phyloP scores from a whole-genome alignment of 2,329 filamentous ascomycete species.

The Colletotrichum cuscutae region DNA sequence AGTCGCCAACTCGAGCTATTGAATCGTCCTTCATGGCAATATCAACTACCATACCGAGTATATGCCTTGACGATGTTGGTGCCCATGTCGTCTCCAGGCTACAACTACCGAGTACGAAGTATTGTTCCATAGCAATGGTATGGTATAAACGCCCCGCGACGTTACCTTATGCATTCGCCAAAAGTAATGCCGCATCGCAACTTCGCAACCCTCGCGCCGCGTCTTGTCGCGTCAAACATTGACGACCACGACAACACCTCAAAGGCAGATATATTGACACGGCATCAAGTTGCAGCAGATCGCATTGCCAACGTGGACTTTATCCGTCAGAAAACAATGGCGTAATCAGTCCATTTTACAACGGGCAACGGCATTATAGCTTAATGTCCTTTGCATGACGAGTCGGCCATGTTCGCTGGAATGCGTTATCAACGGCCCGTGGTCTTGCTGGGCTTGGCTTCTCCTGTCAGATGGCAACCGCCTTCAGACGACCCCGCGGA shows the following conservation, averaged over 20 bases:
- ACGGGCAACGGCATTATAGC: conserved; percentile 29
- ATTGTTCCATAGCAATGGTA: background rate
- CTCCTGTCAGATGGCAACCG: background rate
- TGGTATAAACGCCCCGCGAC: background rate
- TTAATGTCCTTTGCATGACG: conserved; percentile 31
- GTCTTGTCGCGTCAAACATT: background rate
- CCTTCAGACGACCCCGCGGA: conserved; percentile 21
- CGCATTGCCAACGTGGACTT: conserved; percentile 24
- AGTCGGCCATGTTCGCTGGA: conserved; percentile 14
- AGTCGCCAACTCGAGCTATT: conserved; percentile 19
- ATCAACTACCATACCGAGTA: background rate
- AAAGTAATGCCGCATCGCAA: conserved; percentile 18
- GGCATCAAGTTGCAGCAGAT: conserved; percentile 25
- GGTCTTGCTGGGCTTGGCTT: conserved; percentile 17
- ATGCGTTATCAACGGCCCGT: conserved; percentile 30
- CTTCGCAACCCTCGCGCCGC: background rate
- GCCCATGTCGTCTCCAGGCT: background rate
- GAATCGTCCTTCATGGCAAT: conserved; percentile 8
- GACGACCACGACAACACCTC: background rate
- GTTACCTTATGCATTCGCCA: background rate
- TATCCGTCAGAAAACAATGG: conserved; percentile 7
- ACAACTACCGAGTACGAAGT: background rate
- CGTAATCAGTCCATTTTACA: conserved; percentile 16
- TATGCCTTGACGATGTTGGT: too few relatives aligned
- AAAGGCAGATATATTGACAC: conserved; percentile 5